Evolutionary conservation across 148 eudicot genomes (phyloP).

Genomic region (Chenopodium album): DNA sequence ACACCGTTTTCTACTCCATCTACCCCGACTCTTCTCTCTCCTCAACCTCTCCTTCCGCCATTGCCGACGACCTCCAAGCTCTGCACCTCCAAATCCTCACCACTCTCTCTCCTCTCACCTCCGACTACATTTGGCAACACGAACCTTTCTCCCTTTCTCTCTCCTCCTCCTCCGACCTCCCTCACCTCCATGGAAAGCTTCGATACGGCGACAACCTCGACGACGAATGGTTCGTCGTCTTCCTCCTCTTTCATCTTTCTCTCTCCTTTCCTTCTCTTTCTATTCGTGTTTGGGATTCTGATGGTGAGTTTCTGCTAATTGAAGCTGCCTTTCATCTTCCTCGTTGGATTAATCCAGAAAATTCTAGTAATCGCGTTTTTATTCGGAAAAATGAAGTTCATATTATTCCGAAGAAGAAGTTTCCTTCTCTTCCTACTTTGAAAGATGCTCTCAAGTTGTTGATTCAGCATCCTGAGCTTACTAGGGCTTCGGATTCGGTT

Average conservation of each 20-base stretch:
- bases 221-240: conserved; percentile 94
- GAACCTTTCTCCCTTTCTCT: conserved; percentile 59
- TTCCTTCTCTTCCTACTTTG: conserved; percentile 38
- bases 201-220: conserved; percentile 79
- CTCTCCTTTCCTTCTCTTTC: conserved; percentile 48
- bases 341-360: conserved; percentile 68
- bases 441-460: conserved; percentile 40
- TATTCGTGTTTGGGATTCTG: conserved; percentile 59
- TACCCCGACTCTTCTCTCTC: conserved; percentile 55
- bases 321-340: conserved; percentile 85
- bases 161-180: conserved; percentile 29
- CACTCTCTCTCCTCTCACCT: conserved; percentile 50
- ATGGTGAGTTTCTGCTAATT: conserved; percentile 82
- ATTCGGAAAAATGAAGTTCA: conserved; percentile 47
- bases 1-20: conserved; percentile 77
- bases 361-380: conserved; percentile 58
- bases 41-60: conserved; percentile 20
- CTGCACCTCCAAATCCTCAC: conserved; percentile 74
- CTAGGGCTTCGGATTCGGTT: conserved; percentile 42
- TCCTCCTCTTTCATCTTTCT: conserved; percentile 56
- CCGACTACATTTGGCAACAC: conserved; percentile 78
- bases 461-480: conserved; percentile 17
- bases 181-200: conserved; percentile 77
- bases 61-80: conserved; percentile 41
- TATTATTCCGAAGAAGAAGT: conserved; percentile 35